Base-by-base conservation (phyloP, 139 green algal species). In the Volvox africanus region DNA sequence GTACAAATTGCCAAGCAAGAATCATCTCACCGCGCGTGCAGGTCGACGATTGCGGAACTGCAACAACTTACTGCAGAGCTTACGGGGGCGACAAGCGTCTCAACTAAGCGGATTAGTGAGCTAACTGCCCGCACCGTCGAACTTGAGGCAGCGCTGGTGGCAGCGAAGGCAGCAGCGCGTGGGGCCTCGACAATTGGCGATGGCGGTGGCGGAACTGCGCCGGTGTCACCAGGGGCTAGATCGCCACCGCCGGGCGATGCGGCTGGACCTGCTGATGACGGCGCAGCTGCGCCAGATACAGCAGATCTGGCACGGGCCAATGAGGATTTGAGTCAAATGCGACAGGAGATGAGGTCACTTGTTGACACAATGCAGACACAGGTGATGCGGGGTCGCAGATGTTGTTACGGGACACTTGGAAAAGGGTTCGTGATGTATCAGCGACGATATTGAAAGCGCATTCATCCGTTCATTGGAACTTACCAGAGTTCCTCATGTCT, bases 281-380 rank as follows among this genome's bases (percentile, higher is more conserved):
- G 75, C 50, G 61, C 21, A 36, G 73, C 33, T 32, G 82, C 35
- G 28, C 69, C 73, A 55, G 61, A 20, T 22, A 36, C 50, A 55
- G 80, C 69, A 61, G 30, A 32, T 75, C 32, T 90, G 55, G 55
- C 55, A 2, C 55, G 75, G 86, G 73, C 37, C 61, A 55, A 33
- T n/a, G 55, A 76, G 62, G 91, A 92, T 82, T 82, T 93, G 55
- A 28, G 61, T 35, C 89, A 90, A 37, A 92, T 82, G n/a, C 88
- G 82, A 33, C 32, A 37, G 17, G 91, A 93, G 50, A 75, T 81
- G 26, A 65, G 55, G 61, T 50, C 78, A 24, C 79, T 88, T 20
- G 44, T 50, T 2, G 67, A 87, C 11, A 14, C 88, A 61, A 71
- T 93, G 88, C 91, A 92, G 62, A 61, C 24, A 1, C 81, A 92